These are phyloP conservation scores for Globisporangium perplexum DNA, from an alignment of 352 stramenopile species.

Conservation along the genomic window DNA sequence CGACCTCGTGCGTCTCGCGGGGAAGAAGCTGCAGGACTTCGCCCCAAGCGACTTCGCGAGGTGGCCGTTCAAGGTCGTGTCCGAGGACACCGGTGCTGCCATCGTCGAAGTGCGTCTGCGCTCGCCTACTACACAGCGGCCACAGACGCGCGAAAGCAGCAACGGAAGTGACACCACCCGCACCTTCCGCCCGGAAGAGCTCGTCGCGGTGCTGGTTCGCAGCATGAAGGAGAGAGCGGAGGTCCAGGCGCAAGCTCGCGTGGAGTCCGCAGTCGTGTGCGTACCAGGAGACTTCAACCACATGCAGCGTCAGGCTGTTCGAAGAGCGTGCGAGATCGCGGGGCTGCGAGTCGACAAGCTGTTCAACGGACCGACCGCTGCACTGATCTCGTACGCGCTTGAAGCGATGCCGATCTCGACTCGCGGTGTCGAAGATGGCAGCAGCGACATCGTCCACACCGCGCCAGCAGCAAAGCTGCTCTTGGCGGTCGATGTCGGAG, in stretches of 20 bases:
- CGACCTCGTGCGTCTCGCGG: conserved; percentile 23
- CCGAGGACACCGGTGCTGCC: conserved; percentile 23
- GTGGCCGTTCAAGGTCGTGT: conserved; percentile 30
- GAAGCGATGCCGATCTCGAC: not conserved
- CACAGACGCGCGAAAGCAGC: not conserved
- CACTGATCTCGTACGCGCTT: conserved; percentile 15
- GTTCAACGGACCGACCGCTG: conserved; percentile 32
- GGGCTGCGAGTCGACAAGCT: conserved; percentile 18
- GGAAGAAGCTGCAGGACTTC: conserved; percentile 17
- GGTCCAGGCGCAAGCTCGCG: conserved; percentile 8
- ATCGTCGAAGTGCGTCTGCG: conserved; percentile 18
- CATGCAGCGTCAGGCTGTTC: conserved; percentile 34
- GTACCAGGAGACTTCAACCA: conserved; percentile 36
- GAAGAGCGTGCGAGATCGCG: conserved; percentile 32
- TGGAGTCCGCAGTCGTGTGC: conserved; percentile 21
- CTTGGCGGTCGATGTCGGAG: conserved; percentile 1
- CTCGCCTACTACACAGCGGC: not conserved
- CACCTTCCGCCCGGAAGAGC: conserved; percentile 30
- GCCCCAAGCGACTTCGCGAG: conserved; percentile 10
- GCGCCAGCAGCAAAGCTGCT: conserved; percentile 3
- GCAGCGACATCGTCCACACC: not conserved
- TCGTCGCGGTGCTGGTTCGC: conserved; percentile 31
- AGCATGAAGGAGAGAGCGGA: conserved; percentile 33
- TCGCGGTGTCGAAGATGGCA: not conserved
- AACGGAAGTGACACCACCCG: not conserved